These are phyloP conservation scores for Trypanosoma caninum DNA, from an alignment of 208 protist genomes.

Conservation along the genomic window DNA sequence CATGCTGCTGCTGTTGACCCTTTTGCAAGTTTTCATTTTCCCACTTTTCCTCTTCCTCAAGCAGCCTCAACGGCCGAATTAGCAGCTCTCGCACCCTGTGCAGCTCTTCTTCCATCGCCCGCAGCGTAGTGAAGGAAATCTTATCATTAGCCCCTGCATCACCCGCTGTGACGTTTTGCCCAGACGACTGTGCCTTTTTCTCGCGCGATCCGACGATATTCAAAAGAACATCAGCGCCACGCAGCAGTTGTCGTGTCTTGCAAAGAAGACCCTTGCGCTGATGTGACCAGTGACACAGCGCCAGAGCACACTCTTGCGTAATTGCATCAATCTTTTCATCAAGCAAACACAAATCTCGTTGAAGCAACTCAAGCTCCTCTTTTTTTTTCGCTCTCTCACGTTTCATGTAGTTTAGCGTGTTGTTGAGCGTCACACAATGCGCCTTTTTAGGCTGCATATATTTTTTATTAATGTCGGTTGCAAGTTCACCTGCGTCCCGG, in stretches of 20 bases:
- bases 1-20: background rate
- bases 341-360: slow-evolving; percentile 28
- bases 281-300: slow-evolving; percentile 56
- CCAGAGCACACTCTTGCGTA: slow-evolving; percentile 36
- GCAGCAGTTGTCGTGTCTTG: slow-evolving; percentile 24
- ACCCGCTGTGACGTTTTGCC: background rate
- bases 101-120: slow-evolving; percentile 37
- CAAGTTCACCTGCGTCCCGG: slow-evolving; percentile 31
- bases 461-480: slow-evolving; percentile 33
- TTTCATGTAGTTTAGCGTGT: slow-evolving; percentile 26
- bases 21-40: background rate
- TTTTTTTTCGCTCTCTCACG: slow-evolving; percentile 26
- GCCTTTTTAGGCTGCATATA: slow-evolving; percentile 20
- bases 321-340: slow-evolving; percentile 34
- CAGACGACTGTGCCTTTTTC: background rate
- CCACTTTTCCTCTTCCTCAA: slow-evolving; percentile 3
- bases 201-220: slow-evolving; percentile 1
- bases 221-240: slow-evolving; percentile 21
- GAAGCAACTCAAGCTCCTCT: slow-evolving; percentile 31
- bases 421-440: slow-evolving; percentile 29
- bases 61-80: slow-evolving; percentile 6
- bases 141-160: background rate
- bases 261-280: slow-evolving; percentile 26
- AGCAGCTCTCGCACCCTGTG: slow-evolving; percentile 13
- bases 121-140: slow-evolving; percentile 4